phyloP scores from a whole-genome alignment of 2,329 filamentous ascomycete species.

The Ustulina deusta region DNA sequence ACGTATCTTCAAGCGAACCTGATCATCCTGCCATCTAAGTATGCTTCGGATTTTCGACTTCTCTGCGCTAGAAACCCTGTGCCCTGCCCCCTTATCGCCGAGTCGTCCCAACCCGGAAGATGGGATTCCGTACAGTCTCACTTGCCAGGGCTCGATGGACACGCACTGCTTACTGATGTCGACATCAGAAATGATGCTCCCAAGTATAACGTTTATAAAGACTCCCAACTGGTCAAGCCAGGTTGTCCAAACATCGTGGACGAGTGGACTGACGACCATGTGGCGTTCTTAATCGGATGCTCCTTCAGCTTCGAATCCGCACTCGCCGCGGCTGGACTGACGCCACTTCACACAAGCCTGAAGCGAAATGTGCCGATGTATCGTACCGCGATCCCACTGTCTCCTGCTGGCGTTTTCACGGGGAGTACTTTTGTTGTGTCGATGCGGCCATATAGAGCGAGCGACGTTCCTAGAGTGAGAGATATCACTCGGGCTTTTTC shows the following conservation, averaged over 20 bases:
- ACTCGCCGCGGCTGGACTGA: slow-evolving; percentile 62
- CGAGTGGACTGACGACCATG: slow-evolving; percentile 69
- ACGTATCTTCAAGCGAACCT: slow-evolving; percentile 72
- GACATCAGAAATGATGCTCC: slow-evolving; percentile 71
- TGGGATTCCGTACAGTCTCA: slow-evolving; percentile 55
- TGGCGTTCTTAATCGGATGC: slow-evolving; percentile 72
- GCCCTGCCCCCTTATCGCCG: slow-evolving; percentile 70
- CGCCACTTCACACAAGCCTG: slow-evolving; percentile 62
- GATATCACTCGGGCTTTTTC: slow-evolving; percentile 66
- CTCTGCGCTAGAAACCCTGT: slow-evolving; percentile 73
- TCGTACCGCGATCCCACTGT: slow-evolving; percentile 66
- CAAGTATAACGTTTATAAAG: slow-evolving; percentile 68
- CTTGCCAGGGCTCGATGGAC: slow-evolving; percentile 41
- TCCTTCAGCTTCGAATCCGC: slow-evolving; percentile 73
- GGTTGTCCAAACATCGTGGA: slow-evolving; percentile 58
- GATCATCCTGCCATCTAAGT: slow-evolving; percentile 67
- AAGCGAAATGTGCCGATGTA: slow-evolving; percentile 72
- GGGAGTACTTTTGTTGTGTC: slow-evolving; percentile 69
- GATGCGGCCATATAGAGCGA: slow-evolving; percentile 68
- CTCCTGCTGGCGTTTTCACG: slow-evolving; percentile 69
- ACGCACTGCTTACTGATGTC: slow-evolving; percentile 51
- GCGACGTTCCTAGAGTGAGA: slow-evolving; percentile 65
- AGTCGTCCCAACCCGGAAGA: slow-evolving; percentile 59
- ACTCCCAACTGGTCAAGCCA: slow-evolving; percentile 56
- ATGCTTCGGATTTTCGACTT: slow-evolving; percentile 68